Conservation (phyloP, 2,329 filamentous ascomycete species). For the Epichloe uncinata region DNA sequence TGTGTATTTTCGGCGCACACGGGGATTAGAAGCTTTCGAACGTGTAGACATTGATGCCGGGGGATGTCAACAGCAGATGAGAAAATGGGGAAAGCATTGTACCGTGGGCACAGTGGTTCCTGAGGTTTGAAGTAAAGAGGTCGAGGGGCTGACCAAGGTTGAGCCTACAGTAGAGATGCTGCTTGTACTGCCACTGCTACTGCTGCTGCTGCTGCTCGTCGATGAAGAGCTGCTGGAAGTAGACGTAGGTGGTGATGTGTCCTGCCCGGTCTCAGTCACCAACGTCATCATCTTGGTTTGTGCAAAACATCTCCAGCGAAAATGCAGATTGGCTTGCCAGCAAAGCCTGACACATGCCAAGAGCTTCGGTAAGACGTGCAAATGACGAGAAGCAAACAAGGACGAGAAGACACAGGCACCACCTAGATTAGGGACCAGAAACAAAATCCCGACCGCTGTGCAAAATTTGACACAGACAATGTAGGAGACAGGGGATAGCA, state of each 20-base stretch:
- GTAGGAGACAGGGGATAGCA: background rate
- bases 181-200: constrained; percentile 9
- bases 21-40: background rate
- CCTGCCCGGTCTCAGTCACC: constrained; percentile 24
- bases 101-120: background rate
- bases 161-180: constrained; percentile 25
- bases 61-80: background rate
- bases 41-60: background rate
- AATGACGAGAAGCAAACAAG: constrained; percentile 3
- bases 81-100: background rate
- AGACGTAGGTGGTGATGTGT: constrained; percentile 14
- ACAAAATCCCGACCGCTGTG: too few species aligned
- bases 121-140: background rate
- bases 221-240: constrained; percentile 12
- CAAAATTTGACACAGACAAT: background rate
- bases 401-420: background rate
- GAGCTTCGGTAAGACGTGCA: background rate
- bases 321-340: constrained; percentile 8
- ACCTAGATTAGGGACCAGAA: too few species aligned
- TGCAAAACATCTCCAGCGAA: background rate
- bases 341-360: constrained; percentile 7
- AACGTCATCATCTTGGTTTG: constrained; percentile 17
- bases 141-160: constrained; percentile 7
- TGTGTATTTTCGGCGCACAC: background rate
- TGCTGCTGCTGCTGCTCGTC: constrained; percentile 7